Base-by-base conservation (phyloP, 495 filamentous ascomycete species). In the Hamigera avellanea region DNA sequence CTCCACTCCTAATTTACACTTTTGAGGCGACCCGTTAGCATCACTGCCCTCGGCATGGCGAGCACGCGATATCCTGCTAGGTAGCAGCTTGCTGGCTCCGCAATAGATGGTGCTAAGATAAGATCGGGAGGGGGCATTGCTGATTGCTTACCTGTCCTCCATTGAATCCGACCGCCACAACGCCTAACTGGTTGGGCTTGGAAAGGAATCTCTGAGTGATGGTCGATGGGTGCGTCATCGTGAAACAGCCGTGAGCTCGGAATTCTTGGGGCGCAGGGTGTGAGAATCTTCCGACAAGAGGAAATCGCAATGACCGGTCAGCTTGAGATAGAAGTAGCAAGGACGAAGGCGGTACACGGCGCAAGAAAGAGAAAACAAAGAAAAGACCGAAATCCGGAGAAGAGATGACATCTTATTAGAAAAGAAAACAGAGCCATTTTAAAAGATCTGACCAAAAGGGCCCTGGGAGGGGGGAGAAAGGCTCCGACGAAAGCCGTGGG, bases 131-230 rank as follows among this genome's bases (percentile, higher is more conserved):
- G 9, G 21, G 9, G 21, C 21, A 23, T 33, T 18, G n/a, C 14
- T 6, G 6, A 19, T 16, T 6, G 45, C 65, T 46, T 74, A 89
- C 88, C 73, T 98, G 91, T 35, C 91, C 91, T 48, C 93, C 91
- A 37, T 87, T 93, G 70, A 98, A 98, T 40, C 89, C 89, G 14
- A 96, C 91, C 18, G 89, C 88, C 26, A 96, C 84, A 34, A 98
- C 72, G 39, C 91, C 91, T 37, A 98, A 73, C 44, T 95, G 76
- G 53, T 80, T 67, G 34, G 74, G 69, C 43, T 76, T 66, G 42
- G 78, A 62, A 41, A 98, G 82, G 65, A 95, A 98, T 46, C 81
- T 84, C 48, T 85, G 79, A 39, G 69, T 49, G 44, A 93, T 72
- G 34, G 81, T 83, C 2, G 84, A 76, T 13, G 86, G 85, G 42